phyloP scores from a whole-genome alignment of 306 rosid genomes.

The Prinsepia uniflora region DNA sequence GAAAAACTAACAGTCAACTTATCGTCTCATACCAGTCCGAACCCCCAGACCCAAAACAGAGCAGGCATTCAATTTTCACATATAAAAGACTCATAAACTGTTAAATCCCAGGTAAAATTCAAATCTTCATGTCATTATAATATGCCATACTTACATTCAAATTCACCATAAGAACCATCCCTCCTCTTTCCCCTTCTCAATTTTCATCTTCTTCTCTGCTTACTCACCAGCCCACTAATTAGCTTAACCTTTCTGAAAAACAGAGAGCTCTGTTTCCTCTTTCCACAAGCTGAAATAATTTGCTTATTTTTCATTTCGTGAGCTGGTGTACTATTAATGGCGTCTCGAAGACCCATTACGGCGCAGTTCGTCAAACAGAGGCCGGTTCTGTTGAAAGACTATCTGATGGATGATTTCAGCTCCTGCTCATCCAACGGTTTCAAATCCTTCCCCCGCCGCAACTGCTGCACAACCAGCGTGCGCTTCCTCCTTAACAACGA shows the following conservation, averaged over 20 bases:
- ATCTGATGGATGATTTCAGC: conserved; percentile 59
- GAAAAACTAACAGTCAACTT: conserved; percentile 28
- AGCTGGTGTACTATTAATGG: not conserved
- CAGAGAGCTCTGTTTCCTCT: not conserved
- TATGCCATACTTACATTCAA: conserved; percentile 30
- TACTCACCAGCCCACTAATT: not conserved
- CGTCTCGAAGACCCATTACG: conserved; percentile 7
- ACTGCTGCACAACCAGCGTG: conserved; percentile 55
- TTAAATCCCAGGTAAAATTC: conserved; percentile 20
- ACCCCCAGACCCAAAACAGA: conserved; percentile 17
- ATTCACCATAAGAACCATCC: conserved; percentile 33
- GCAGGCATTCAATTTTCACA: conserved; percentile 17
- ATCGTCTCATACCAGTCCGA: conserved; percentile 35
- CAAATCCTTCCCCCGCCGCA: conserved; percentile 69
- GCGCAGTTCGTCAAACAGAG: not conserved
- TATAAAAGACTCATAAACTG: conserved; percentile 4
- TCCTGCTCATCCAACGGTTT: conserved; percentile 82
- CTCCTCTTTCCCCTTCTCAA: conserved; percentile 13
- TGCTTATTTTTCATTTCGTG: not conserved
- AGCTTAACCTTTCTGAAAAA: not conserved
- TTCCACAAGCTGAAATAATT: not conserved
- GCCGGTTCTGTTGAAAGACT: conserved; percentile 59
- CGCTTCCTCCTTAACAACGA: conserved; percentile 48
- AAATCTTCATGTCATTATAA: conserved; percentile 22
- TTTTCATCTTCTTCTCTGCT: conserved; percentile 27